Evolutionary conservation across 1,139 yeast genomes (phyloP).

Genomic region (Groenewaldozyma auringiensis): DNA sequence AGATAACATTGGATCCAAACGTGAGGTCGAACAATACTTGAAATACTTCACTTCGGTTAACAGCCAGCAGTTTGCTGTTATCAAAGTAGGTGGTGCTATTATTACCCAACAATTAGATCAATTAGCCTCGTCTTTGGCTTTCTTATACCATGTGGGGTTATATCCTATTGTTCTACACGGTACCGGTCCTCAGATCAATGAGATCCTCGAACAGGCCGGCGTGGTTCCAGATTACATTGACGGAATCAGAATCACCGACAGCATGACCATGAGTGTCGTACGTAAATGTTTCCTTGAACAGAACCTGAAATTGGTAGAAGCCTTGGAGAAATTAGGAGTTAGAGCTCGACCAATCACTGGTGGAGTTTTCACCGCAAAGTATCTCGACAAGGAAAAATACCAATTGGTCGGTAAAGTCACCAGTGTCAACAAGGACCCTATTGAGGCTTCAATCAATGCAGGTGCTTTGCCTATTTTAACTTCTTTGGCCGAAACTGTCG

Average conservation of each 20-base stretch:
- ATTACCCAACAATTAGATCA: constrained; percentile 91
- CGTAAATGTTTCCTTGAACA: constrained; percentile 93
- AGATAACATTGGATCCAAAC: constrained; percentile 92
- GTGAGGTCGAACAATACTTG: constrained; percentile 95
- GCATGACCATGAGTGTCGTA: constrained; percentile 91
- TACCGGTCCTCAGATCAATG: constrained; percentile 98
- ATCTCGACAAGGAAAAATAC: constrained; percentile 83
- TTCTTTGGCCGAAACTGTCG: constrained; percentile 90
- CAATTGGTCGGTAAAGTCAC: constrained; percentile 87
- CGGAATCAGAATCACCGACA: constrained; percentile 94
- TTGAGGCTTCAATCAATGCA: constrained; percentile 90
- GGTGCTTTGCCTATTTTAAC: constrained; percentile 96
- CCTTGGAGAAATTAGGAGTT: constrained; percentile 92
- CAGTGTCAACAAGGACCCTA: constrained; percentile 79
- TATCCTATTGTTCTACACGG: constrained; percentile 97
- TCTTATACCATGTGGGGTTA: constrained; percentile 91
- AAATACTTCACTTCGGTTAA: constrained; percentile 89
- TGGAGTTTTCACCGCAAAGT: constrained; percentile 93
- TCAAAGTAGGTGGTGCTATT: constrained; percentile 98
- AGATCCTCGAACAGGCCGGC: constrained; percentile 84
- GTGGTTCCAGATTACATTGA: constrained; percentile 94
- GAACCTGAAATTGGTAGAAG: constrained; percentile 88
- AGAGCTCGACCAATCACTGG: constrained; percentile 98
- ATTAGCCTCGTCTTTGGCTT: constrained; percentile 90
- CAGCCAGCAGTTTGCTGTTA: constrained; percentile 95